Conservation (phyloP, 176 grass and related monocot species). For the Sorghum bicolor region DNA sequence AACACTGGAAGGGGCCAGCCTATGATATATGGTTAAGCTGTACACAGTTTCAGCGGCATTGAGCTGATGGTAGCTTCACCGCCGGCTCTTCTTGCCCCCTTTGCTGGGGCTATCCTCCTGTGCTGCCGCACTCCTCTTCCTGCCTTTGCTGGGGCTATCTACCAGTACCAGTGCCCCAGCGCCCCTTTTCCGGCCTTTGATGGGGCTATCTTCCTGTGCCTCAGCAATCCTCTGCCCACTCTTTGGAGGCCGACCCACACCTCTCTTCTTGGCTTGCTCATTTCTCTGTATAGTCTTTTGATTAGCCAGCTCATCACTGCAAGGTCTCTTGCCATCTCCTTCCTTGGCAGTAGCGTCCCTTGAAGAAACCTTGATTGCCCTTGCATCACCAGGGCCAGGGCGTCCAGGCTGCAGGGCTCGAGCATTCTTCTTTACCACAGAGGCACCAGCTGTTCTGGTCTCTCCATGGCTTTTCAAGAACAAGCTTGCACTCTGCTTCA, state of each 20-base stretch:
- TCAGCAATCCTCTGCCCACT: slow-evolving; percentile 33
- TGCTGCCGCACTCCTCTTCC: neutral
- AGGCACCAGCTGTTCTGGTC: neutral
- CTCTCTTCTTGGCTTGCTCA: slow-evolving; percentile 39
- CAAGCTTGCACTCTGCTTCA: slow-evolving; percentile 40
- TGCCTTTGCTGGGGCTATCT: neutral
- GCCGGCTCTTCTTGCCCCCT: slow-evolving; percentile 35
- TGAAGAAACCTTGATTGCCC: slow-evolving; percentile 32
- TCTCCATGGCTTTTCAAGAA: neutral
- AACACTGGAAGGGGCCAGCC: slow-evolving; percentile 14
- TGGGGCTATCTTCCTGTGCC: slow-evolving; percentile 27
- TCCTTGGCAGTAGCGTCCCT: slow-evolving; percentile 5
- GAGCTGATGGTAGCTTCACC: slow-evolving; percentile 15
- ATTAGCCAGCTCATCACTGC: neutral
- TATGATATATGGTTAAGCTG: slow-evolving; percentile 25
- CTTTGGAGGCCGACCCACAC: slow-evolving; percentile 49
- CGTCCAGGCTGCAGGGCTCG: slow-evolving; percentile 4
- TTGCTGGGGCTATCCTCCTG: slow-evolving; percentile 32
- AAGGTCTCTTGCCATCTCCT: slow-evolving; percentile 23
- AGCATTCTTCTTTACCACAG: slow-evolving; percentile 31
- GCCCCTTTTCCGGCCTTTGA: neutral
- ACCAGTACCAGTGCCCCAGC: neutral
- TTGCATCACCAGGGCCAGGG: slow-evolving; percentile 32
- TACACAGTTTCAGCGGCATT: slow-evolving; percentile 26
- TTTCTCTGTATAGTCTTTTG: neutral